Evolutionary conservation across 129 eudicot species (phyloP), one percentile per base, ranked within the genome.

Genomic region (Lonicera japonica): DNA sequence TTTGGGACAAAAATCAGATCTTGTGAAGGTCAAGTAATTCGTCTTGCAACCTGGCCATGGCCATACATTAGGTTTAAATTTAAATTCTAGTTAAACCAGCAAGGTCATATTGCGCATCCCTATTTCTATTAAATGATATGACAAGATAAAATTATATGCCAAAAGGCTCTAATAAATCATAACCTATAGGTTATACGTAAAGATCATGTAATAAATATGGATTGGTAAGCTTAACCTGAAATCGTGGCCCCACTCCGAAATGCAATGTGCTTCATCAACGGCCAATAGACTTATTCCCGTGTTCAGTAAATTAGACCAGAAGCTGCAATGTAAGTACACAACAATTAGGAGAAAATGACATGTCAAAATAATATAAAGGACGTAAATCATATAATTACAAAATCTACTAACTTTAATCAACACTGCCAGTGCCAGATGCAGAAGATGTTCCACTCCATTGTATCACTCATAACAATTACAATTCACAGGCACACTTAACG

Each of bases 191-290:
- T 10, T 15, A 15, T 10, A 15, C 2, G 10, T 6, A 45, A 45
- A 10, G 3, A 6, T 10, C 51, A 45, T 45, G n/a, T 45, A 45
- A 15, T 3, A 45, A 11, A 0, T 29, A 29, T 29, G 6, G 36
- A 8, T 48, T 55, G 45, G 34, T 10, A 67, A 67, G 68, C 70
- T 60, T 22, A 58, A 90, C 97, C 97, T 83, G 83, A 90, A 90
- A 84, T 83, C 80, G 67, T 90, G 97, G 65, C 97, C 97, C 97
- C 97, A 90, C 50, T 90, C 95, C 21, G 97, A 90, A 74, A 90
- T 90, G 85, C 97, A 90, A 68, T 90, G 97, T 53, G 97, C 97
- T 77, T 90, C 97, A 74, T 90, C 97, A 70, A 90, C 89, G 11
- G 97, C 97, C 64, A 90, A 75, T 52, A 90, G 74, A 74, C 95